Evolutionary conservation across 768 basidiomycete species (phyloP), one percentile per base, ranked within the genome.

Genomic region (Trichaptum fuscoviolaceum): DNA sequence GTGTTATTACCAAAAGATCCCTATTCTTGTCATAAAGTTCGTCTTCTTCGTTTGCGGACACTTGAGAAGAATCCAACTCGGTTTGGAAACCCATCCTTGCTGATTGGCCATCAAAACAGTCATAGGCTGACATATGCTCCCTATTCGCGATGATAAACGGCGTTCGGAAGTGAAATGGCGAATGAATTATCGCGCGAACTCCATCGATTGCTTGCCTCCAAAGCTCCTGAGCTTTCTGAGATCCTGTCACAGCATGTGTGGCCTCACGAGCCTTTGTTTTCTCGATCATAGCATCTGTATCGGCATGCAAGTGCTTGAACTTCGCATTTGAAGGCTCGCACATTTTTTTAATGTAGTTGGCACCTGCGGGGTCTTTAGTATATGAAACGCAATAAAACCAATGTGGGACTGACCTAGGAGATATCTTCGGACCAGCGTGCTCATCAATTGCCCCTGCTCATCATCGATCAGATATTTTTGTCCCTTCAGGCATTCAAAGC

Each of bases 41-140:
- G 25, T 79, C 79, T 30, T 75, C 66, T 26, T 72, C 69, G 65
- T 66, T 67, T 66, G n/a, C 64, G 23, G 15, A 17, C 25, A 25
- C 17, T 3, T 61, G 2, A 12, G 24, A 4, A 58, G 67, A 58
- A 68, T 69, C 23, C 36, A 61, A 67, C 71, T 68, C 35, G 57
- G 15, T 62, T 64, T 70, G 69, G 57, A 70, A 63, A 60, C 82
- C 83, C 68, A 72, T 77, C 57, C 85, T 76, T 35, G 78, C 76
- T 63, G 75, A 77, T 64, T 77, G 70, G 57, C 91, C 91, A 70
- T 92, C 87, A 73, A 86, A 91, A 59, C 83, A 83, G 73, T 96
- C 93, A 0, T 95, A 87, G 7, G 71, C 73, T 69, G 84, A 87
- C 93, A 95, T 93, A 72, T 94, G 87, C 74, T 94, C 91, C 57